phyloP scores from a whole-genome alignment of 2,329 filamentous ascomycete species.

The Claviceps paspali region DNA sequence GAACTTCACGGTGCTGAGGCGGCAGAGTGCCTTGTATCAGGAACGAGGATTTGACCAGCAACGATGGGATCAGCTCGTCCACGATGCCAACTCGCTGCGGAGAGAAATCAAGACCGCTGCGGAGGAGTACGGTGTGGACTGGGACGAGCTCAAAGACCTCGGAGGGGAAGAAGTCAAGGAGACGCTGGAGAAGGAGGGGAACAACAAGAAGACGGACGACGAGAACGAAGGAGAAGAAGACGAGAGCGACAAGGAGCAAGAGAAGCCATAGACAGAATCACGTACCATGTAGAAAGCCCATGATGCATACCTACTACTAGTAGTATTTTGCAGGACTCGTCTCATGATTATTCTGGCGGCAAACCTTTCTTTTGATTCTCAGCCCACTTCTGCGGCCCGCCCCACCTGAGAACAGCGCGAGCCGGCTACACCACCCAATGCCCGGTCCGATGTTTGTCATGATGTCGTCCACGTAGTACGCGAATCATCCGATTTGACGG shows the following conservation, averaged over 20 bases:
- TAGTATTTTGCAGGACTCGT: too few species aligned
- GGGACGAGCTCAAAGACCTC: slow-evolving; percentile 65
- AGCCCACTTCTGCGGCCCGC: slow-evolving; percentile 1
- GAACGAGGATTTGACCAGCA: slow-evolving; percentile 58
- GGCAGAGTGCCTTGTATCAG: slow-evolving; percentile 65
- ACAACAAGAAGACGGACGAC: slow-evolving; percentile 19
- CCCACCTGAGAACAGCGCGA: background rate
- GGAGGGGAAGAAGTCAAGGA: slow-evolving; percentile 49
- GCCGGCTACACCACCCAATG: slow-evolving; percentile 10
- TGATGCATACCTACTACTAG: too few species aligned
- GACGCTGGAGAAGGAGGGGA: slow-evolving; percentile 37
- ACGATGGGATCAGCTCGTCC: slow-evolving; percentile 63
- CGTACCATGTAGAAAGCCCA: too few species aligned
- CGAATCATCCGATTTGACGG: slow-evolving; percentile 1
- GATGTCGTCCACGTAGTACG: slow-evolving; percentile 4
- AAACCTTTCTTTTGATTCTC: too few species aligned
- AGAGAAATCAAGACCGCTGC: slow-evolving; percentile 69
- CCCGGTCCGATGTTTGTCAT: slow-evolving; percentile 16
- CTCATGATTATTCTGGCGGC: background rate
- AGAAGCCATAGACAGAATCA: too few species aligned
- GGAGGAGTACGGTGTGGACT: slow-evolving; percentile 79
- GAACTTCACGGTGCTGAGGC: slow-evolving; percentile 68
- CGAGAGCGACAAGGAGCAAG: slow-evolving; percentile 20
- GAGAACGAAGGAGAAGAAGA: slow-evolving; percentile 24
- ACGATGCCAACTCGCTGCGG: slow-evolving; percentile 64